Evolutionary conservation across 1,284 basidiomycete species (phyloP).

Genomic region (Xanthoconium separans): DNA sequence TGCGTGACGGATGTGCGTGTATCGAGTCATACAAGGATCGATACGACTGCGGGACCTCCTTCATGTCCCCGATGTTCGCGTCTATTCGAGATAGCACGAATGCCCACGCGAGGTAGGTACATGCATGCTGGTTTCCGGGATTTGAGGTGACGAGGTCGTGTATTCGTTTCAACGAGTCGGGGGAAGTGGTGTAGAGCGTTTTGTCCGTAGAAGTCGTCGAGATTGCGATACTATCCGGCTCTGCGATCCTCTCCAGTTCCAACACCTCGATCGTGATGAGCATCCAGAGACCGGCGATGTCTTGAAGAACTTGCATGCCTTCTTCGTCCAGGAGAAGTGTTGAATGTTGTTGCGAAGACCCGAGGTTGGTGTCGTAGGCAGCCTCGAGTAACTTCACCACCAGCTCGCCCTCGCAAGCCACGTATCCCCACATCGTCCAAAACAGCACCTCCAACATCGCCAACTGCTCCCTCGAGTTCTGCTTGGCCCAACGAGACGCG

Average conservation of each 20-base stretch:
- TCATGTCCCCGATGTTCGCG: conserved; percentile 41
- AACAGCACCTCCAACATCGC: conserved; percentile 82
- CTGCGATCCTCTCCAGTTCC: conserved; percentile 74
- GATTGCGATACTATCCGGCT: conserved; percentile 52
- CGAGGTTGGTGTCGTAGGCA: conserved; percentile 67
- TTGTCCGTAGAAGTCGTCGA: conserved; percentile 46
- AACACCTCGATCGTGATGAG: conserved; percentile 78
- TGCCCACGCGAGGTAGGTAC: conserved; percentile 76
- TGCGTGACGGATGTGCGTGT: conserved; percentile 42
- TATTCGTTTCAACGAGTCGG: conserved; percentile 53
- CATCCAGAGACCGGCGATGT: conserved; percentile 73
- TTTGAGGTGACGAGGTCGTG: conserved; percentile 64
- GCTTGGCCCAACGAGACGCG: conserved; percentile 75
- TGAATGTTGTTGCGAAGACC: conserved; percentile 62
- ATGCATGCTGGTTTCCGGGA: conserved; percentile 59
- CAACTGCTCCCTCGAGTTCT: conserved; percentile 76
- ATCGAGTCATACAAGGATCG: conserved; percentile 56
- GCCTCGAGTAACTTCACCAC: conserved; percentile 63
- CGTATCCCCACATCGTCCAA: conserved; percentile 81
- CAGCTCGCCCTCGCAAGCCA: conserved; percentile 60
- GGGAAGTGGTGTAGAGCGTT: conserved; percentile 57
- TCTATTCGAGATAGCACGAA: conserved; percentile 69
- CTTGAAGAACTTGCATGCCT: conserved; percentile 60
- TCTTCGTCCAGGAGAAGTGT: conserved; percentile 76
- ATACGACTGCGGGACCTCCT: conserved; percentile 54